A percentile compares a stretch with the other conserved stretches of the same genome.
Conservation (phyloP, 805 yeast genomes). For the Pichia cabralensis region DNA sequence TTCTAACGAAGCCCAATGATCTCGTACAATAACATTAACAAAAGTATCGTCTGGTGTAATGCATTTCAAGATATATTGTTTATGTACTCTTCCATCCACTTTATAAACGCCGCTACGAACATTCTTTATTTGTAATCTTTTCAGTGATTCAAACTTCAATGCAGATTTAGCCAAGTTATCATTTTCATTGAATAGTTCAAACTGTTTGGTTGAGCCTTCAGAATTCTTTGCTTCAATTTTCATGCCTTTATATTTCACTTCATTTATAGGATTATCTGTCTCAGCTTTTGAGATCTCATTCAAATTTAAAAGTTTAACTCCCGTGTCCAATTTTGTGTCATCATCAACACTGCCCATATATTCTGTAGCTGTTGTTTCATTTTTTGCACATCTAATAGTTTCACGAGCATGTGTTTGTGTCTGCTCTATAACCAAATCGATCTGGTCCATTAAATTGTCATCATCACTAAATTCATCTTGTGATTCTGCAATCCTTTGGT, state of each 20-base stretch:
- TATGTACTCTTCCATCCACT: slow-evolving; percentile 21
- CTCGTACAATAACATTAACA: slow-evolving; percentile 44
- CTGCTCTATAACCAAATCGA: too few relatives aligned
- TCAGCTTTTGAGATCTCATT: too few relatives aligned
- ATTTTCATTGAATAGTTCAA: slow-evolving; percentile 8
- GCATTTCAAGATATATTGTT: slow-evolving; percentile 49
- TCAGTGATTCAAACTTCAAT: slow-evolving; percentile 36
- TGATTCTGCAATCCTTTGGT: not conserved
- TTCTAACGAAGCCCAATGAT: slow-evolving; percentile 46
- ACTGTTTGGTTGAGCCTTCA: slow-evolving; percentile 1
- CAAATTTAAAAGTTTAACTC: slow-evolving; percentile 8
- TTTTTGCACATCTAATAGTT: slow-evolving; percentile 3
- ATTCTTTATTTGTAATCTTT: slow-evolving; percentile 35
- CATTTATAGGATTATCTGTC: too few relatives aligned
- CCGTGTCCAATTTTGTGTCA: not conserved
- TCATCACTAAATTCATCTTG: slow-evolving; percentile 22
- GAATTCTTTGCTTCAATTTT: slow-evolving; percentile 1
- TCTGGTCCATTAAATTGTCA: slow-evolving; percentile 16
- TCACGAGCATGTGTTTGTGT: too few relatives aligned
- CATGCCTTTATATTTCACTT: slow-evolving; percentile 5
- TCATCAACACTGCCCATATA: not conserved
- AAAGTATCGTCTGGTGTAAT: slow-evolving; percentile 25
- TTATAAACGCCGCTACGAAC: slow-evolving; percentile 27
- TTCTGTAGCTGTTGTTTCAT: slow-evolving; percentile 3
- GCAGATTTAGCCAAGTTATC: slow-evolving; percentile 31